Percentiles rank a stretch among this genome's conserved stretches.
phyloP scores from a whole-genome alignment of 192 early-diverging fungal genomes.

The Coemansia sp. region DNA sequence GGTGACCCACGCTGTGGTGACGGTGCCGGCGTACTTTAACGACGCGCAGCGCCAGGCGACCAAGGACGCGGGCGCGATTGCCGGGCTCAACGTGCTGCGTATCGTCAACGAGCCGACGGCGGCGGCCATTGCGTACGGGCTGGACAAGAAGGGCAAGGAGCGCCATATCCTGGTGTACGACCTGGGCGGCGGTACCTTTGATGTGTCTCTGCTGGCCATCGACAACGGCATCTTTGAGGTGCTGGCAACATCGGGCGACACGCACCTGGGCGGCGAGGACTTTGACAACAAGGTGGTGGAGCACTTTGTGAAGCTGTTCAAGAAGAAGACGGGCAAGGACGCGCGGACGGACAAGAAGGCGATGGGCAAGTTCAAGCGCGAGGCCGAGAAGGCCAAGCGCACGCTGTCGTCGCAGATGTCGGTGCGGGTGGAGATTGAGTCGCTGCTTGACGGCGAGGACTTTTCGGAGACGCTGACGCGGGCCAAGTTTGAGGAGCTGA shows the following conservation, averaged over 20 bases:
- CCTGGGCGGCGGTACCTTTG: constrained; percentile 96
- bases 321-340: constrained; percentile 86
- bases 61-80: constrained; percentile 83
- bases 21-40: constrained; percentile 97
- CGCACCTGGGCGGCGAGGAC: constrained; percentile 97
- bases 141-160: constrained; percentile 87
- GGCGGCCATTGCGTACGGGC: constrained; percentile 93
- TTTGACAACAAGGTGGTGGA: constrained; percentile 94
- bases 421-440: constrained; percentile 88
- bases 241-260: constrained; percentile 92
- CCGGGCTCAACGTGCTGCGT: constrained; percentile 76
- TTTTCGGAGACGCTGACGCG: constrained; percentile 92
- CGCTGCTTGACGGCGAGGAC: constrained; percentile 82
- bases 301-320: constrained; percentile 88
- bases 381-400: constrained; percentile 98
- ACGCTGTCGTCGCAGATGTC: constrained; percentile 90
- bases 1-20: constrained; percentile 92
- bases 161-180: constrained; percentile 94
- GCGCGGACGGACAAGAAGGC: constrained; percentile 77
- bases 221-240: constrained; percentile 97
- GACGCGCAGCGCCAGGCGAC: constrained; percentile 94
- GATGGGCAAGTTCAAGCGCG: constrained; percentile 91
- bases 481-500: constrained; percentile 96
- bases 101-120: constrained; percentile 94
- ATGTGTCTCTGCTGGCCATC: constrained; percentile 95